Conservation (phyloP, 2,329 filamentous ascomycete genomes). For the Macroventuria anomochaeta region DNA sequence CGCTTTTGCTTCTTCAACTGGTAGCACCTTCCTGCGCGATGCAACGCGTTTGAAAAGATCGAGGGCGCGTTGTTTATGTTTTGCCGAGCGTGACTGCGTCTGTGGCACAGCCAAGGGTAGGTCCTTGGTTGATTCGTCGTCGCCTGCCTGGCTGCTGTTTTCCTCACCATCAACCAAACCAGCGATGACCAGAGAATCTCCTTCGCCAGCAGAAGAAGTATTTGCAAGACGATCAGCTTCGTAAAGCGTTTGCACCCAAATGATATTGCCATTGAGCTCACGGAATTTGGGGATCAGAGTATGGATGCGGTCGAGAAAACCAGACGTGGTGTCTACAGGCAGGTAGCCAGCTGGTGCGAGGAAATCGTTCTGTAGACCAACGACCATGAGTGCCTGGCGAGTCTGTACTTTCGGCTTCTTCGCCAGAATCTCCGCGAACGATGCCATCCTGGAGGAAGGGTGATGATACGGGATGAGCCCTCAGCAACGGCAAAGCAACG, state of each 20-base stretch:
- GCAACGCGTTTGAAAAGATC: constrained; percentile 48
- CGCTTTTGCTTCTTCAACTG: constrained; percentile 36
- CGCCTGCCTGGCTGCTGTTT: constrained; percentile 43
- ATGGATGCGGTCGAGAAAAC: constrained; percentile 71
- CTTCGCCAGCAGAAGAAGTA: constrained; percentile 56
- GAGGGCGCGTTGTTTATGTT: constrained; percentile 45
- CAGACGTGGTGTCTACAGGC: constrained; percentile 66
- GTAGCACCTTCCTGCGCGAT: constrained; percentile 36
- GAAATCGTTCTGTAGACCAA: constrained; percentile 94
- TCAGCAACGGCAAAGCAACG: constrained; percentile 3
- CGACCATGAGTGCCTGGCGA: constrained; percentile 74
- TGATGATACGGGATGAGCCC: background rate
- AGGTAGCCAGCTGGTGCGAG: constrained; percentile 71
- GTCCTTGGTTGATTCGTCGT: constrained; percentile 40
- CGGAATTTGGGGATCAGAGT: constrained; percentile 76
- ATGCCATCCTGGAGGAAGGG: constrained; percentile 41
- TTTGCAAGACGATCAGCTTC: constrained; percentile 65
- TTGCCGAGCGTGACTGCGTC: constrained; percentile 43
- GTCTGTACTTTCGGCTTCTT: constrained; percentile 62
- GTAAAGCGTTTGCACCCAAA: constrained; percentile 85
- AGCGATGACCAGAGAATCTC: constrained; percentile 53
- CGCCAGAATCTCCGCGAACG: constrained; percentile 53
- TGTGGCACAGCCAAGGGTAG: constrained; percentile 29
- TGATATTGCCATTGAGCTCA: constrained; percentile 68
- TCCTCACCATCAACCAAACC: constrained; percentile 46